Percentiles rank a stretch among this genome's conserved stretches.
Evolutionary conservation across 768 basidiomycete genomes (phyloP).

Genomic region (Pulveroboletus sp.): DNA sequence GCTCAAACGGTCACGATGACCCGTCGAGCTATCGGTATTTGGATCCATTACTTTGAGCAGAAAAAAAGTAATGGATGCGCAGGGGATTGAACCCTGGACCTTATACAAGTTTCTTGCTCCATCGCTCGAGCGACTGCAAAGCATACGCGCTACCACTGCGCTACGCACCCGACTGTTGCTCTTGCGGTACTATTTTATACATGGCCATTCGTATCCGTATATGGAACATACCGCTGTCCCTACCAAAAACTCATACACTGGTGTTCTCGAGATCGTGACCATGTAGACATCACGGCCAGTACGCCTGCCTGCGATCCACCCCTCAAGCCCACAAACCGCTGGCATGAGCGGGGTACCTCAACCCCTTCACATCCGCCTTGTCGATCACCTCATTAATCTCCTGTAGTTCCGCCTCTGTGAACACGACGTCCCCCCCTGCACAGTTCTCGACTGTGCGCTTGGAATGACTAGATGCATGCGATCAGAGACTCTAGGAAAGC

Average conservation of each 20-base stretch:
- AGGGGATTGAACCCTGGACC: conserved; percentile 43
- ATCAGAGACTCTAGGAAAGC: conserved; percentile 3
- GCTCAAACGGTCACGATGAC: too few relatives aligned
- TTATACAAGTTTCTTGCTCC: conserved; percentile 30
- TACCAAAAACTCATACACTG: too few relatives aligned
- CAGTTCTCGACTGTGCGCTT: conserved; percentile 43
- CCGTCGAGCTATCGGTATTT: too few relatives aligned
- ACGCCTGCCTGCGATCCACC: too few relatives aligned
- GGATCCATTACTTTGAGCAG: too few relatives aligned
- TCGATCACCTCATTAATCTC: conserved; percentile 38
- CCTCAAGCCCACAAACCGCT: conserved; percentile 29
- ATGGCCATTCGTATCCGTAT: background rate
- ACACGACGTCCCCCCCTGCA: conserved; percentile 37
- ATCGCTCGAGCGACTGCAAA: conserved; percentile 27
- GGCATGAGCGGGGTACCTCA: conserved; percentile 30
- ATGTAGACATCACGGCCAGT: too few relatives aligned
- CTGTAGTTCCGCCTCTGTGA: conserved; percentile 36
- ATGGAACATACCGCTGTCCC: too few relatives aligned
- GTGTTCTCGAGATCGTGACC: too few relatives aligned
- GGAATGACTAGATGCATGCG: conserved; percentile 18
- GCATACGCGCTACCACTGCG: conserved; percentile 41
- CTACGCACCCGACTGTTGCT: conserved; percentile 19
- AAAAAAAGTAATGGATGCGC: conserved; percentile 33
- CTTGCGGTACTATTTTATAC: background rate
- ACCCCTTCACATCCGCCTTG: conserved; percentile 37